Conservation (phyloP, 495 filamentous ascomycete genomes). For the Penicillium riverlandense region DNA sequence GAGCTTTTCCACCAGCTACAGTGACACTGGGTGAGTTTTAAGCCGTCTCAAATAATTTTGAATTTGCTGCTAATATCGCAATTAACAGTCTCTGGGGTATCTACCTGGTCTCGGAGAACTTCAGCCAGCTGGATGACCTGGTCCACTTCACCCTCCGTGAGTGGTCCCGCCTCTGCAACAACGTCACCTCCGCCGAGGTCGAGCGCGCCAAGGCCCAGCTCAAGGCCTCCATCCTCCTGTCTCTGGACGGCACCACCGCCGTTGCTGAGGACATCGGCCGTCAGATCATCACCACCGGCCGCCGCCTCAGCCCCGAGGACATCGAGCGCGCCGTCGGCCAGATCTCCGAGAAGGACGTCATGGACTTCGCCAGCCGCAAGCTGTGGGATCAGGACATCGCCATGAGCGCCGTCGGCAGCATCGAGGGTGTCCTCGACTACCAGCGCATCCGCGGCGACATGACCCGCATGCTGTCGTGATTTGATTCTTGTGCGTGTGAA, state of each 20-base stretch:
- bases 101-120: slow-evolving; percentile 90
- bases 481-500: slow-evolving; percentile 11
- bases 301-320: slow-evolving; percentile 83
- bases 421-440: slow-evolving; percentile 91
- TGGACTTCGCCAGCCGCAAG: slow-evolving; percentile 83
- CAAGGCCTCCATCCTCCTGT: slow-evolving; percentile 94
- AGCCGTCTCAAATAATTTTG: not conserved
- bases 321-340: slow-evolving; percentile 82
- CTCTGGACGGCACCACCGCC: slow-evolving; percentile 93
- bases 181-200: slow-evolving; percentile 81
- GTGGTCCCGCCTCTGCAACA: slow-evolving; percentile 86
- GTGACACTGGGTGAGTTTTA: slow-evolving; percentile 81
- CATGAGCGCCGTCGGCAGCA: slow-evolving; percentile 81
- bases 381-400: slow-evolving; percentile 97
- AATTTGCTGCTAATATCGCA: slow-evolving; percentile 9
- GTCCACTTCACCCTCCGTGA: slow-evolving; percentile 97
- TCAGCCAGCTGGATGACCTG: slow-evolving; percentile 83
- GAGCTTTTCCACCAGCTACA: slow-evolving; percentile 99
- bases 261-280: slow-evolving; percentile 97
- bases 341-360: slow-evolving; percentile 95
- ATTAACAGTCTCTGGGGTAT: slow-evolving; percentile 87
- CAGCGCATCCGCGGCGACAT: slow-evolving; percentile 82
- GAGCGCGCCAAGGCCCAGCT: slow-evolving; percentile 99
- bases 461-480: slow-evolving; percentile 63
- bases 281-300: slow-evolving; percentile 94